A percentile compares a stretch with the other conserved stretches of the same genome.
These are phyloP conservation scores for Dryas alaskensis DNA, from an alignment of 306 rosid species.

Conservation along the genomic window DNA sequence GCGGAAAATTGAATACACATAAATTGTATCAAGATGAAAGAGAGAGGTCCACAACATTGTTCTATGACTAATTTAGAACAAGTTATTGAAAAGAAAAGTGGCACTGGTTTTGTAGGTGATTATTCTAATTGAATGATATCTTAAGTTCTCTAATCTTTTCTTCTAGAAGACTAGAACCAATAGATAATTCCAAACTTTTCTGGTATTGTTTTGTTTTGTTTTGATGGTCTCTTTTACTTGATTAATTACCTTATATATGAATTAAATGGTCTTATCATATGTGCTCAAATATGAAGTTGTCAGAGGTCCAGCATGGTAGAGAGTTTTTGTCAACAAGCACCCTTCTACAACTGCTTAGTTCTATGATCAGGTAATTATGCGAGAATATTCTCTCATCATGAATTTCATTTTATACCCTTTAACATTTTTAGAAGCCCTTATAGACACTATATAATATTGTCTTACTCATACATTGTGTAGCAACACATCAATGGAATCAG, in stretches of 20 bases:
- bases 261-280: slow-evolving; percentile 9
- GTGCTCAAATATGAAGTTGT: slow-evolving; percentile 57
- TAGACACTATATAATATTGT: neutral
- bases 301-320: slow-evolving; percentile 71
- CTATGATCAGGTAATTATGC: slow-evolving; percentile 60
- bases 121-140: neutral
- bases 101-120: neutral
- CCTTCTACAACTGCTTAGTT: slow-evolving; percentile 68
- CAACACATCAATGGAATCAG: slow-evolving; percentile 49
- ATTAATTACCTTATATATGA: slow-evolving; percentile 1
- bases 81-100: neutral
- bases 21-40: neutral
- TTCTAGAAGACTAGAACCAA: neutral
- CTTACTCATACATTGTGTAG: slow-evolving; percentile 36
- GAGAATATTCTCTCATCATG: neutral
- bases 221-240: slow-evolving; percentile 1
- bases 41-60: neutral
- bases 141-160: neutral
- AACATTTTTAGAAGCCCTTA: neutral
- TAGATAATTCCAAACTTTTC: slow-evolving; percentile 1
- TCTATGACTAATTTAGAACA: slow-evolving; percentile 1
- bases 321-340: slow-evolving; percentile 65
- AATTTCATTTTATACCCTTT: neutral
- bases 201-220: neutral
- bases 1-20: neutral